Percentiles rank a stretch among this genome's conserved stretches.
These are phyloP conservation scores for Citrus cavaleriei DNA, from an alignment of 345 rosid species.

Conservation along the genomic window DNA sequence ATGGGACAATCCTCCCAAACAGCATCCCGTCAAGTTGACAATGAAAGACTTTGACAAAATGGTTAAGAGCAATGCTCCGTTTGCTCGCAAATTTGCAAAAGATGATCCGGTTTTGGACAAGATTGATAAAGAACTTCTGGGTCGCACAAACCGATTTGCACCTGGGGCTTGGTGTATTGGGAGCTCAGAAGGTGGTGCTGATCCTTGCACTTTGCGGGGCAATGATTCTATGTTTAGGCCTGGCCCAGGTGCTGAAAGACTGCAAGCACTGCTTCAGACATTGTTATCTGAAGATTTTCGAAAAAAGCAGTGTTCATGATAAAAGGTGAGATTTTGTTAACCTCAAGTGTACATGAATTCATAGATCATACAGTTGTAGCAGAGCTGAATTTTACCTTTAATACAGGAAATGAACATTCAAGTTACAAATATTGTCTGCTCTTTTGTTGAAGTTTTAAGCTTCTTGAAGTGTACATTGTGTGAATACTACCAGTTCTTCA, in stretches of 20 bases:
- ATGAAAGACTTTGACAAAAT: conserved; percentile 68
- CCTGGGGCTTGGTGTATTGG: conserved; percentile 88
- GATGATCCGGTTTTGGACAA: conserved; percentile 75
- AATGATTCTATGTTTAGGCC: conserved; percentile 57
- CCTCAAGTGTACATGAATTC: conserved; percentile 33
- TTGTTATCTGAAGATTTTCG: conserved; percentile 55
- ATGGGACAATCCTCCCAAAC: conserved; percentile 96
- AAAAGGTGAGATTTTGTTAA: conserved; percentile 10
- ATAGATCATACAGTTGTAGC: conserved; percentile 24
- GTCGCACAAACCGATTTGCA: conserved; percentile 56
- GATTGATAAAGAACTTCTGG: conserved; percentile 72
- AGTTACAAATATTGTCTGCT: background rate
- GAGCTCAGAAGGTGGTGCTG: conserved; percentile 46
- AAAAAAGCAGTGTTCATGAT: conserved; percentile 57
- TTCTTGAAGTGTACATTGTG: background rate
- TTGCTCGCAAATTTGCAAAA: conserved; percentile 80
- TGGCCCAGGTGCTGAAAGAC: conserved; percentile 73
- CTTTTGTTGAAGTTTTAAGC: background rate
- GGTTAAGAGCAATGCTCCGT: conserved; percentile 80
- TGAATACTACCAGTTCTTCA: background rate
- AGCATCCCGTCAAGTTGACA: conserved; percentile 69
- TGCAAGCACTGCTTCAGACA: conserved; percentile 49
- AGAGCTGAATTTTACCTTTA: conserved; percentile 5
- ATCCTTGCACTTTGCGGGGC: conserved; percentile 64
- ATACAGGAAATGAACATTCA: conserved; percentile 14